A percentile compares a stretch with the other conserved stretches of the same genome.
These are phyloP conservation scores for Athelia psychrophila DNA, from an alignment of 1,284 basidiomycete species.

Conservation along the genomic window DNA sequence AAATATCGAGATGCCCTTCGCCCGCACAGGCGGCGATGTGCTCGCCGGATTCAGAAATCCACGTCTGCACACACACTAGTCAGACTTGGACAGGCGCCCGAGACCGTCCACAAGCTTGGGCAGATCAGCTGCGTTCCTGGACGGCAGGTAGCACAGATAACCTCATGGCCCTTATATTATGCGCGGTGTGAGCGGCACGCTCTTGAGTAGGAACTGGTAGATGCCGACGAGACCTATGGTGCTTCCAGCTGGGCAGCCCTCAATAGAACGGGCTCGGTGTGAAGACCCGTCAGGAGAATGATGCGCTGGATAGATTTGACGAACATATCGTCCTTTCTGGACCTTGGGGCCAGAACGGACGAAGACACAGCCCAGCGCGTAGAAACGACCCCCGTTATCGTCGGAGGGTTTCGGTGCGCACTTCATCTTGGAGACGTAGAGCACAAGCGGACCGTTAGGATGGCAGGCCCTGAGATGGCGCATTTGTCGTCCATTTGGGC, in stretches of 20 bases:
- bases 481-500: too few relatives aligned
- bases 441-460: conserved; percentile 93
- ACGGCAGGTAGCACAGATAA: conserved; percentile 99
- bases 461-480: conserved; percentile 99
- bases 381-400: conserved; percentile 99
- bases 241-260: conserved; percentile 99
- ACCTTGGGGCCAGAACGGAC: conserved; percentile 97
- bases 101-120: conserved; percentile 99
- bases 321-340: conserved; percentile 98
- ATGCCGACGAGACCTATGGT: conserved; percentile 99
- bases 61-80: conserved; percentile 99
- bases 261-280: too few relatives aligned
- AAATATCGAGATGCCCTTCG: conserved; percentile 99
- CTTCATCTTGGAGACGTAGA: conserved; percentile 99
- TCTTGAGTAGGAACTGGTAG: conserved; percentile 99
- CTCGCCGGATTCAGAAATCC: conserved; percentile 91
- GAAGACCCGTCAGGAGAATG: conserved; percentile 99
- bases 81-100: conserved; percentile 99
- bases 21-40: conserved; percentile 99
- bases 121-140: conserved; percentile 98
- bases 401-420: too few relatives aligned
- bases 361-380: conserved; percentile 99
- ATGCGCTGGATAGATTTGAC: conserved; percentile 99
- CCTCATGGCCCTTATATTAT: conserved; percentile 99
- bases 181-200: conserved; percentile 98